Percentiles rank a stretch among this genome's conserved stretches.
Evolutionary conservation across 768 basidiomycete species (phyloP).

Genomic region (Candolleomyces eurysporus): DNA sequence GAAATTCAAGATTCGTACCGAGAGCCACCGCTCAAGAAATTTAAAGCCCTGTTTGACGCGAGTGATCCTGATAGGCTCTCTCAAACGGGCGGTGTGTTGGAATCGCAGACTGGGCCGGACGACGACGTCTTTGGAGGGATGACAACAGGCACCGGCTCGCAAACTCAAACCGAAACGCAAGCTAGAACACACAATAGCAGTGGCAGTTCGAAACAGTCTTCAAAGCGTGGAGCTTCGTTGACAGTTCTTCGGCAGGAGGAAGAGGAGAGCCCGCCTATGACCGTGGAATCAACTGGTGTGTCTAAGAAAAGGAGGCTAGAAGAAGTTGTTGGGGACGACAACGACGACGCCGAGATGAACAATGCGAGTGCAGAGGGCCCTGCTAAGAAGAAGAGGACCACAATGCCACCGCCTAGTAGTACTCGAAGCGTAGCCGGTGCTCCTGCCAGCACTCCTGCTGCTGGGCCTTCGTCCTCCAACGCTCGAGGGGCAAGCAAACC

Average conservation of each 20-base stretch:
- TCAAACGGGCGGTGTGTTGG: background rate
- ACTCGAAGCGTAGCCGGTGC: slow-evolving; percentile 10
- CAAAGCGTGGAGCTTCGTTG: slow-evolving; percentile 17
- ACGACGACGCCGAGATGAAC: slow-evolving; percentile 21
- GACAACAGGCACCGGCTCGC: slow-evolving; percentile 4
- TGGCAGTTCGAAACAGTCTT: slow-evolving; percentile 15
- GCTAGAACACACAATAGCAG: background rate
- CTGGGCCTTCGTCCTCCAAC: background rate
- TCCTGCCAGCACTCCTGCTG: background rate
- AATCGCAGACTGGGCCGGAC: slow-evolving; percentile 5
- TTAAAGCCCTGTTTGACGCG: slow-evolving; percentile 68
- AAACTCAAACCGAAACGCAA: slow-evolving; percentile 37
- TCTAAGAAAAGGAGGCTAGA: slow-evolving; percentile 39
- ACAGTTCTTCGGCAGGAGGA: slow-evolving; percentile 54
- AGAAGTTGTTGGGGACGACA: slow-evolving; percentile 22
- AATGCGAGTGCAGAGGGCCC: slow-evolving; percentile 13
- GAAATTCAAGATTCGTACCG: slow-evolving; percentile 21
- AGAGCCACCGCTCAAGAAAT: slow-evolving; percentile 67
- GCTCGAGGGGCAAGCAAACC: slow-evolving; percentile 20
- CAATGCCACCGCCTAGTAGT: slow-evolving; percentile 31
- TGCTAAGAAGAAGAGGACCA: slow-evolving; percentile 41
- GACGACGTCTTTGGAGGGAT: slow-evolving; percentile 10
- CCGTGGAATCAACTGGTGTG: slow-evolving; percentile 5
- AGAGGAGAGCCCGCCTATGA: slow-evolving; percentile 33
- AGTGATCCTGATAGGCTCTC: slow-evolving; percentile 39